A percentile compares a stretch with the other conserved stretches of the same genome.
Conservation (phyloP, 768 basidiomycete genomes). For the Sporobolomyces pararoseus region DNA sequence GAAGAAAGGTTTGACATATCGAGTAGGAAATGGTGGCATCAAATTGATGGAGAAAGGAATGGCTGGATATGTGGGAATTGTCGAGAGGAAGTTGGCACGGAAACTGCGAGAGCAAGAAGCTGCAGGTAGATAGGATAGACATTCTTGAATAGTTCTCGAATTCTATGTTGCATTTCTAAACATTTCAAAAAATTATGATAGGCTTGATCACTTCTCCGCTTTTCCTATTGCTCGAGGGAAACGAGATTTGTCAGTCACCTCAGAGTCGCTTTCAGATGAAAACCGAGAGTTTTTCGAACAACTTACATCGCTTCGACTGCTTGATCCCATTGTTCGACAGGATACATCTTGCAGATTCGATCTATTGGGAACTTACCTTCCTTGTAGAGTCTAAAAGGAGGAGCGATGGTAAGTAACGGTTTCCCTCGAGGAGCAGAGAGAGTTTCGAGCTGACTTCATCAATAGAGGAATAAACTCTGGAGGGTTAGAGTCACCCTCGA, state of each 20-base stretch:
- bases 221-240: slow-evolving; percentile 13
- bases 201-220: slow-evolving; percentile 45
- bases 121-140: background rate
- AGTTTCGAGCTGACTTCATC: slow-evolving; percentile 2
- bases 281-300: no score
- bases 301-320: slow-evolving; percentile 43
- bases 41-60: slow-evolving; percentile 47
- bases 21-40: slow-evolving; percentile 46
- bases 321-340: slow-evolving; percentile 42
- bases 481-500: slow-evolving; percentile 43
- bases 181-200: slow-evolving; percentile 29
- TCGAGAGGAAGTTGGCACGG: slow-evolving; percentile 44
- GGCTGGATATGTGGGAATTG: slow-evolving; percentile 47
- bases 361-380: slow-evolving; percentile 47
- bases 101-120: background rate
- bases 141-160: no score
- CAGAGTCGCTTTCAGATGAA: background rate
- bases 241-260: background rate
- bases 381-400: slow-evolving; percentile 28
- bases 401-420: background rate
- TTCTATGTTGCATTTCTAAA: background rate
- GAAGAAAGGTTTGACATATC: slow-evolving; percentile 38
- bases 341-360: slow-evolving; percentile 41
- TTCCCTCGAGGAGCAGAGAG: background rate
- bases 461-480: slow-evolving; percentile 41